Evolutionary conservation across 2,329 filamentous ascomycete species (phyloP).

Genomic region (Emericellopsis cladophorae): DNA sequence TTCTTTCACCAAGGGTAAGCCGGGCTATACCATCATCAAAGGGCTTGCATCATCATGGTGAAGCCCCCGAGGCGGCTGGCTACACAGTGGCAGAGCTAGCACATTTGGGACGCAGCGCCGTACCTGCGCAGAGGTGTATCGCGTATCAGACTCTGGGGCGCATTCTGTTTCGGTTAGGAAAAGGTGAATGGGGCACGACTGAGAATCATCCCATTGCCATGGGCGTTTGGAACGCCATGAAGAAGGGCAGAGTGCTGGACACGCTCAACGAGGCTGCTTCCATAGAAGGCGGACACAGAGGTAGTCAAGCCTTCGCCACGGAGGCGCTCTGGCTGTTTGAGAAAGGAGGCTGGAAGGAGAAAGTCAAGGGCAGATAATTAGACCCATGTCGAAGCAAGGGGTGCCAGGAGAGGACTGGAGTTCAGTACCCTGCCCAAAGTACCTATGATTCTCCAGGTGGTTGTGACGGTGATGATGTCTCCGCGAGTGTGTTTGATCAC

Average conservation of each 20-base stretch:
- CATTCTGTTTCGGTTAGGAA: slow-evolving; percentile 71
- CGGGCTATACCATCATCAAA: slow-evolving; percentile 62
- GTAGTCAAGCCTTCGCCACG: slow-evolving; percentile 70
- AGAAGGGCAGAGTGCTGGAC: slow-evolving; percentile 65
- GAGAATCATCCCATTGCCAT: slow-evolving; percentile 49
- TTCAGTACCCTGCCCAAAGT: no score
- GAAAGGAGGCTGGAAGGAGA: slow-evolving; percentile 59
- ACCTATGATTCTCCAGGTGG: no score
- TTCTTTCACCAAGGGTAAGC: slow-evolving; percentile 67
- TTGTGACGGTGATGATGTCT: no score
- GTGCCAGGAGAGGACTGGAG: no score
- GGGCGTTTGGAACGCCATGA: slow-evolving; percentile 72
- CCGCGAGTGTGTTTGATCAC: no score
- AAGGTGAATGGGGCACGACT: slow-evolving; percentile 52
- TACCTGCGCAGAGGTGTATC: slow-evolving; percentile 78
- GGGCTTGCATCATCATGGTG: slow-evolving; percentile 86
- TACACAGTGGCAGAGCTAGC: slow-evolving; percentile 87
- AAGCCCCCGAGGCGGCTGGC: slow-evolving; percentile 84
- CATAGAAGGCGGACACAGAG: slow-evolving; percentile 57
- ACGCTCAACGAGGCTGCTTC: slow-evolving; percentile 67
- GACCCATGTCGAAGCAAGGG: not conserved
- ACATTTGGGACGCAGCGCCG: slow-evolving; percentile 64
- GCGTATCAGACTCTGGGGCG: slow-evolving; percentile 85
- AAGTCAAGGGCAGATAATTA: slow-evolving; percentile 40
- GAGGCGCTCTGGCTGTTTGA: slow-evolving; percentile 81